phyloP scores from a whole-genome alignment of 2,329 filamentous ascomycete genomes.

The Pseudonectria buxi region DNA sequence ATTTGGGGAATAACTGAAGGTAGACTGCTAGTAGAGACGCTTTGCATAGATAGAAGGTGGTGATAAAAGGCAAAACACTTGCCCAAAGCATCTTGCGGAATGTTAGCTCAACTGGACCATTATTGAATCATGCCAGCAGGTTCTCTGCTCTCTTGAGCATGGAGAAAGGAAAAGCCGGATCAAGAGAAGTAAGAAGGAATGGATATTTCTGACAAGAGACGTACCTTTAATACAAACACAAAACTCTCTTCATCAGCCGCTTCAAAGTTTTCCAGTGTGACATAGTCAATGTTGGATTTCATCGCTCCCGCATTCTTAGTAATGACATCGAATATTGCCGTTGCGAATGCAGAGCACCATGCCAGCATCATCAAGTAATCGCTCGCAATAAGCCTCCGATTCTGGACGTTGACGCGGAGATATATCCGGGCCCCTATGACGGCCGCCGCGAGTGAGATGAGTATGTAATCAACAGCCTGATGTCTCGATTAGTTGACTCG shows the following conservation, averaged over 20 bases:
- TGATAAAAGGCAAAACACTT: slow-evolving; percentile 6
- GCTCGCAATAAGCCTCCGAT: slow-evolving; percentile 5
- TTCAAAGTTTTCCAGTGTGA: slow-evolving; percentile 8
- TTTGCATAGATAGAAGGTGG: slow-evolving; percentile 16
- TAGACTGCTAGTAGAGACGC: slow-evolving; percentile 13
- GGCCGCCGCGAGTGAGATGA: neutral
- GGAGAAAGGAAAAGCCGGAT: no score
- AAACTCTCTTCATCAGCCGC: slow-evolving; percentile 1
- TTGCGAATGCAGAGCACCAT: slow-evolving; percentile 4
- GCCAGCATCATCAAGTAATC: slow-evolving; percentile 7
- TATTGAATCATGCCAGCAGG: neutral
- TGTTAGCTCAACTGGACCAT: neutral
- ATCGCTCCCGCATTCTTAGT: slow-evolving; percentile 2
- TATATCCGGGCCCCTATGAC: slow-evolving; percentile 10
- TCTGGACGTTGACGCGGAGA: slow-evolving; percentile 10
- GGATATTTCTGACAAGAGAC: no score
- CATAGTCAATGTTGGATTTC: slow-evolving; percentile 5
- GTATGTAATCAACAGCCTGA: no score
- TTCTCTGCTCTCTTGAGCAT: no score
- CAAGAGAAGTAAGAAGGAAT: no score
- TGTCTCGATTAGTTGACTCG: no score
- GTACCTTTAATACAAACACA: neutral
- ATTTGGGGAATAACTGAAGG: slow-evolving; percentile 12
- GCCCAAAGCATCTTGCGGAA: slow-evolving; percentile 7
- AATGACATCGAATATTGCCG: slow-evolving; percentile 6